Conservation (phyloP, 2,329 filamentous ascomycete species). For the Fusarium nelsonii region DNA sequence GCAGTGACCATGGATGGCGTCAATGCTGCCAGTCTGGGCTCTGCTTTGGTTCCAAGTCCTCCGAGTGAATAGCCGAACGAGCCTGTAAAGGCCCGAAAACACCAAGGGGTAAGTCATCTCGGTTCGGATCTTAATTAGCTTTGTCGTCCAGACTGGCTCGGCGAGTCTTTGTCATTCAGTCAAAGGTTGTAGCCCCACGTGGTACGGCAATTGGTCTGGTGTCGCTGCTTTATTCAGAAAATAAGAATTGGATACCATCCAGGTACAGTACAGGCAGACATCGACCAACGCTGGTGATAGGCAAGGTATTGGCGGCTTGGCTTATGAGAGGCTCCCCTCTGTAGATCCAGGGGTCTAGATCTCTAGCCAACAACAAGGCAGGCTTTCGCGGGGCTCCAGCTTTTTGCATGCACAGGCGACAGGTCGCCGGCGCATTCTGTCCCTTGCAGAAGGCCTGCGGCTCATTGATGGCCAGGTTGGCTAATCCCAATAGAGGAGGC, state of each 20-base stretch:
- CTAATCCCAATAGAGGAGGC: conserved; percentile 33
- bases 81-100: conserved; percentile 38
- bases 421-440: conserved; percentile 36
- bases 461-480: conserved; percentile 31
- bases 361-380: conserved; percentile 40
- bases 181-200: conserved; percentile 41
- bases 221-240: conserved; percentile 13
- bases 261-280: conserved; percentile 12
- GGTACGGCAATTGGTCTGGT: conserved; percentile 32
- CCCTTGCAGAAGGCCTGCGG: conserved; percentile 47
- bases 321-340: conserved; percentile 30
- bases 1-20: conserved; percentile 29
- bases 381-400: conserved; percentile 46
- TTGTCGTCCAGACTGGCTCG: conserved; percentile 18
- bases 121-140: conserved; percentile 24
- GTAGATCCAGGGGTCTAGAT: conserved; percentile 46
- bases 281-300: conserved; percentile 1
- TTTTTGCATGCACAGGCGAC: conserved; percentile 43
- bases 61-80: conserved; percentile 34
- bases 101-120: conserved; percentile 41
- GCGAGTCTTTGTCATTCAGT: conserved; percentile 13
- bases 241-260: conserved; percentile 21
- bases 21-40: conserved; percentile 38
- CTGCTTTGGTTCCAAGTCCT: conserved; percentile 15
- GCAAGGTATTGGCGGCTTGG: conserved; percentile 33